A percentile compares a stretch with the other conserved stretches of the same genome.
phyloP scores from a whole-genome alignment of 148 eudicot species.

The Dysphania ambrosioides region DNA sequence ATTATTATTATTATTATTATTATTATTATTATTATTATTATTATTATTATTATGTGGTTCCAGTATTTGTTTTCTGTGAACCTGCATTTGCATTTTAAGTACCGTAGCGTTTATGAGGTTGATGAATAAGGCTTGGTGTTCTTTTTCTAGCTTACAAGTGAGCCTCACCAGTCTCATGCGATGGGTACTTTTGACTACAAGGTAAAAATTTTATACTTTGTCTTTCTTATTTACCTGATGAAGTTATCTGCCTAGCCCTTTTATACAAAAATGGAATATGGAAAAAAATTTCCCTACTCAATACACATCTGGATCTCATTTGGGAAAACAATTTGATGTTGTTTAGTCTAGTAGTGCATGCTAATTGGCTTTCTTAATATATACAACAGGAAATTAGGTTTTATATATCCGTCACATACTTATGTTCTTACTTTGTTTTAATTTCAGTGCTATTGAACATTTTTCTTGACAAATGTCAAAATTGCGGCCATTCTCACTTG shows the following conservation, averaged over 20 bases:
- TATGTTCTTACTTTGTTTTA: neutral
- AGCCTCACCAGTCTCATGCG: slow-evolving; percentile 92
- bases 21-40: too few relatives aligned
- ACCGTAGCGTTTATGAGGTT: slow-evolving; percentile 10
- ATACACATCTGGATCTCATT: neutral
- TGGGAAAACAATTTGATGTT: neutral
- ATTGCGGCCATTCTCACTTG: neutral
- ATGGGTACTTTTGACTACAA: slow-evolving; percentile 84
- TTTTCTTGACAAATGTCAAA: neutral
- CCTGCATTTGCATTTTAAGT: neutral
- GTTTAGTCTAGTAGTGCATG: neutral
- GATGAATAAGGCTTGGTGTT: slow-evolving; percentile 6
- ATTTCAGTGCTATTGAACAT: neutral
- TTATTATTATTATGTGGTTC: too few relatives aligned
- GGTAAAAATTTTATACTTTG: slow-evolving; percentile 35
- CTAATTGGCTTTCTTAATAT: neutral
- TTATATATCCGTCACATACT: neutral
- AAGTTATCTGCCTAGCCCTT: neutral
- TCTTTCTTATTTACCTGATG: neutral
- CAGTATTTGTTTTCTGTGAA: neutral
- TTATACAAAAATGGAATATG: neutral
- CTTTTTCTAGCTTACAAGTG: slow-evolving; percentile 65
- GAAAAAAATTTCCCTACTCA: neutral
- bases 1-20: too few relatives aligned
- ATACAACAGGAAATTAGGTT: neutral